phyloP scores from a whole-genome alignment of 139 green algal genomes.

The Monoraphidium neglectum region DNA sequence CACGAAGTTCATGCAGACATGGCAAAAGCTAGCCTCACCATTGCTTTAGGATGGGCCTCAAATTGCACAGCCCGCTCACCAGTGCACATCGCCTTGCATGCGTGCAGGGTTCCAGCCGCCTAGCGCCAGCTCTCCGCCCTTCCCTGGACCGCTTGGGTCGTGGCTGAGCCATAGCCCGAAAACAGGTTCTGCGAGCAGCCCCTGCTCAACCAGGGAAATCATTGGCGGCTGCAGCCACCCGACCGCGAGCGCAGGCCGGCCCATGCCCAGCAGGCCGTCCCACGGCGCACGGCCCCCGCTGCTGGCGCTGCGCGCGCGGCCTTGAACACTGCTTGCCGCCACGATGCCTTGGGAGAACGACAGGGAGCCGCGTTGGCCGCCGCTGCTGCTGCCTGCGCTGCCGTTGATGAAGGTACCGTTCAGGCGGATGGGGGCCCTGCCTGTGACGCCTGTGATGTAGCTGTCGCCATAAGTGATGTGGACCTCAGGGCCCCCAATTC shows the following conservation, averaged over 20 bases:
- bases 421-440: not conserved
- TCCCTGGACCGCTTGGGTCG: not conserved
- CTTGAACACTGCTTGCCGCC: not conserved
- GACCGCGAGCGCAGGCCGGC: not conserved
- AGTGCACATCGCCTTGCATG: not conserved
- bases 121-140: constrained; percentile 2
- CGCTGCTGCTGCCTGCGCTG: not conserved
- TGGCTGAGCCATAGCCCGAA: constrained; percentile 9
- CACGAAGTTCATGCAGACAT: not conserved
- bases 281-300: too few species aligned
- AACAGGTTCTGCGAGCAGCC: not conserved
- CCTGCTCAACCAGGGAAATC: constrained; percentile 13
- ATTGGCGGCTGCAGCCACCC: constrained; percentile 1
- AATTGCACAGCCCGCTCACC: not conserved
- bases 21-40: not conserved
- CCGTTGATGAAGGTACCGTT: not conserved
- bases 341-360: not conserved
- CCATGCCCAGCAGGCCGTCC: constrained; percentile 3
- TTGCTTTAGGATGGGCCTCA: not conserved
- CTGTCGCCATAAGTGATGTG: too few species aligned
- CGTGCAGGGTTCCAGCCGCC: not conserved
- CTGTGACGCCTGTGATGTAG: not conserved
- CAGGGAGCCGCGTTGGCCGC: not conserved
- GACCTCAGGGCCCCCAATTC: too few species aligned
- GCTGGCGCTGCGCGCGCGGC: too few species aligned